phyloP scores from a whole-genome alignment of 768 basidiomycete species.

The Pulveroboletus sp. region DNA sequence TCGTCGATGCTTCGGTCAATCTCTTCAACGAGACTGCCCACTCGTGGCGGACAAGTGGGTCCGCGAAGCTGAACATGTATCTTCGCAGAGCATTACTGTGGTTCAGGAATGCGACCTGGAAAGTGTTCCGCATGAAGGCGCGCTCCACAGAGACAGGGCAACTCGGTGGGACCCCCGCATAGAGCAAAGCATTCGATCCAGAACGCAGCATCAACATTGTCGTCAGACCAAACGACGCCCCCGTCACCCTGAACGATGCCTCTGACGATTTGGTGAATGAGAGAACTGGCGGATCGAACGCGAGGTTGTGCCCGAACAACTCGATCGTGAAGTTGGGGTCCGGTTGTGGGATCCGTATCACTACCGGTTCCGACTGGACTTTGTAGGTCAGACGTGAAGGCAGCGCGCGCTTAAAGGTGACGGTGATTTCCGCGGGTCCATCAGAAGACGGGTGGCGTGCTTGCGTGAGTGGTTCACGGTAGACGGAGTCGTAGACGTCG shows the following conservation, averaged over 20 bases:
- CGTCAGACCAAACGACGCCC: slow-evolving; percentile 78
- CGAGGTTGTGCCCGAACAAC: slow-evolving; percentile 81
- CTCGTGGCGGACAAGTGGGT: slow-evolving; percentile 67
- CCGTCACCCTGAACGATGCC: slow-evolving; percentile 87
- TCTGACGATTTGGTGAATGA: slow-evolving; percentile 75
- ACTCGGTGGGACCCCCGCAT: slow-evolving; percentile 77
- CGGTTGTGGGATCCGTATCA: slow-evolving; percentile 77
- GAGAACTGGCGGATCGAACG: slow-evolving; percentile 83
- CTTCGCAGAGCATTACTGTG: slow-evolving; percentile 65
- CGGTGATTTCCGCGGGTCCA: slow-evolving; percentile 45
- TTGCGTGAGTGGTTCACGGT: slow-evolving; percentile 67
- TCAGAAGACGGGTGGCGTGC: slow-evolving; percentile 48
- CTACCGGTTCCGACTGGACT: slow-evolving; percentile 82
- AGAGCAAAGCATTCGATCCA: slow-evolving; percentile 79
- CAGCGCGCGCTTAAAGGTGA: slow-evolving; percentile 70
- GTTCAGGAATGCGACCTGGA: slow-evolving; percentile 83
- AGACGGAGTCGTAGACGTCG: slow-evolving; percentile 76
- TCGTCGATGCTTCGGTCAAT: slow-evolving; percentile 53
- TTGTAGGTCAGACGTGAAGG: slow-evolving; percentile 83
- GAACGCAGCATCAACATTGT: slow-evolving; percentile 79
- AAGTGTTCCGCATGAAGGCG: slow-evolving; percentile 95
- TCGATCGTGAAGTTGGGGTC: slow-evolving; percentile 83
- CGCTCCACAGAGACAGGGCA: slow-evolving; percentile 78
- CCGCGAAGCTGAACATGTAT: slow-evolving; percentile 94
- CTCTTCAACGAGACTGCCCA: slow-evolving; percentile 69